Percentiles rank a stretch among this genome's conserved stretches.
phyloP scores from a whole-genome alignment of 306 rosid genomes.

The Rubus idaeus region DNA sequence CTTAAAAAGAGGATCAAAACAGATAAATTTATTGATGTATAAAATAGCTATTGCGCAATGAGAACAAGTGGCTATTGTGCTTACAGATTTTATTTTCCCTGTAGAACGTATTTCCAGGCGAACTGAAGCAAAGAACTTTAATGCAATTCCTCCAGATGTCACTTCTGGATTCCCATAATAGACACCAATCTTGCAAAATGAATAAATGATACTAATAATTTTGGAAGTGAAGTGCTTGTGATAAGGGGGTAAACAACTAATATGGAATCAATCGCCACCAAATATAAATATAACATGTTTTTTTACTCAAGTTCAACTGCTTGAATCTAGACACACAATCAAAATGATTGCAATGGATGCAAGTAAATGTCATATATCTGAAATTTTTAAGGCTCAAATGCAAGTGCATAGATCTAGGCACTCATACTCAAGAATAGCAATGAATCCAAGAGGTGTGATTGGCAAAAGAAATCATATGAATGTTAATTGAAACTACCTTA shows the following conservation, averaged over 20 bases:
- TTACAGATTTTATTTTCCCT: conserved; percentile 99
- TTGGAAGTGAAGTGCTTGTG: not conserved
- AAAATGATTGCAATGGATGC: not conserved
- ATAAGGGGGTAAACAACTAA: conserved; percentile 3
- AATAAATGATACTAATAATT: conserved; percentile 23
- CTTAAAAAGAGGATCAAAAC: conserved; percentile 6
- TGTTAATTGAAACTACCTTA: conserved; percentile 57
- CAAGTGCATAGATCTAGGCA: not conserved
- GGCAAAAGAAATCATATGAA: conserved; percentile 5
- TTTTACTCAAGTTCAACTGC: not conserved
- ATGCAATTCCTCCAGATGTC: conserved; percentile 98
- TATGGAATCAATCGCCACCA: not conserved
- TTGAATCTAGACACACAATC: not conserved
- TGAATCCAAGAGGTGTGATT: not conserved
- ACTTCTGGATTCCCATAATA: conserved; percentile 99
- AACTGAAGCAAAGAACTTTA: conserved; percentile 96
- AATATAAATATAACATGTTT: not conserved
- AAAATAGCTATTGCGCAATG: not conserved
- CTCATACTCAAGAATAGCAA: not conserved
- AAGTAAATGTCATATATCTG: conserved; percentile 9
- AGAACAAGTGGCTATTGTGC: conserved; percentile 35
- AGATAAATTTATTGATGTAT: conserved; percentile 17
- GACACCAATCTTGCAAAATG: conserved; percentile 75
- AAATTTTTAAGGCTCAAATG: not conserved
- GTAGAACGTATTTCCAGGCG: conserved; percentile 89